These are phyloP conservation scores for Cyclotella sp. DNA, from an alignment of 108 stramenopile genomes.

Conservation along the genomic window DNA sequence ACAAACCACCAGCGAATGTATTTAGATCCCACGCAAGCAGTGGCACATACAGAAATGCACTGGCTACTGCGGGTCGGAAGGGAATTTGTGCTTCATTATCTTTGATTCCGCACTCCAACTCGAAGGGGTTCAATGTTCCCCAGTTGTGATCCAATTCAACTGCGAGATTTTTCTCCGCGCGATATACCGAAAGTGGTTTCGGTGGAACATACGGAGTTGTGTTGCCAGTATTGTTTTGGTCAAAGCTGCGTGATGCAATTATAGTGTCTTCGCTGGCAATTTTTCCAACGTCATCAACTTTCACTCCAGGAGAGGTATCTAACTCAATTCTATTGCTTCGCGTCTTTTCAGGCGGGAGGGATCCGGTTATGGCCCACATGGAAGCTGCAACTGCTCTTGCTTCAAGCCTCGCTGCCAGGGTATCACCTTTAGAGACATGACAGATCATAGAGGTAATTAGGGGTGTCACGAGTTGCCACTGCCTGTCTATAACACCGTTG, in stretches of 20 bases:
- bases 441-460: conserved; percentile 77
- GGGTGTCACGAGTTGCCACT: conserved; percentile 80
- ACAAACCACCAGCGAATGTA: conserved; percentile 79
- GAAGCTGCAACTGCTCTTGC: conserved; percentile 82
- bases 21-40: conserved; percentile 90
- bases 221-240: conserved; percentile 9
- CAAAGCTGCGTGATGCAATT: conserved; percentile 15
- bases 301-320: conserved; percentile 68
- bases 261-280: conserved; percentile 37
- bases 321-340: conserved; percentile 18
- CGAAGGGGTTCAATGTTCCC: conserved; percentile 76
- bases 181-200: conserved; percentile 45
- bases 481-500: conserved; percentile 25
- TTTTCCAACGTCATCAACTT: conserved; percentile 45
- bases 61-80: conserved; percentile 84
- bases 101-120: conserved; percentile 12
- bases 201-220: conserved; percentile 35
- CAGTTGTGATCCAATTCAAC: conserved; percentile 52
- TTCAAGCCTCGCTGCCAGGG: conserved; percentile 74
- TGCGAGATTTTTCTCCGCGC: conserved; percentile 36
- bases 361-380: conserved; percentile 84
- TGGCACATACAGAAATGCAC: conserved; percentile 82
- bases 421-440: conserved; percentile 85
- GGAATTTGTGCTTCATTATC: conserved; percentile 30
- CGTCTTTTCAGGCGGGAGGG: conserved; percentile 21